Evolutionary conservation across 345 rosid species (phyloP).

Genomic region (Populus pruinosa): DNA sequence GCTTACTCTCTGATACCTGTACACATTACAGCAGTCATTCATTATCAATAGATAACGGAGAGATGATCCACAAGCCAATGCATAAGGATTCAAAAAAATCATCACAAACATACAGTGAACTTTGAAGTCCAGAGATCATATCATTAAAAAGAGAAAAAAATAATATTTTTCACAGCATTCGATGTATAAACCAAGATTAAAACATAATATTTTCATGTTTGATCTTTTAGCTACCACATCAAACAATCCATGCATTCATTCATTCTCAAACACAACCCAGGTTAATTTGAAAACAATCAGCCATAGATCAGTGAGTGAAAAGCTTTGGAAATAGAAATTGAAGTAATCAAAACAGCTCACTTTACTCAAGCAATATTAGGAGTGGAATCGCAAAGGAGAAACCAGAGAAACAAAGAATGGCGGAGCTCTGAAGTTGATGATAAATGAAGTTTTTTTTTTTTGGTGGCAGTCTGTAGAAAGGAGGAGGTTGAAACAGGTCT

Average conservation of each 20-base stretch:
- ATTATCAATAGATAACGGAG: background rate
- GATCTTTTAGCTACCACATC: background rate
- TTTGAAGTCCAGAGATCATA: background rate
- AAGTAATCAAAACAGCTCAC: background rate
- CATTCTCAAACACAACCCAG: background rate
- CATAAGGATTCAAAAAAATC: background rate
- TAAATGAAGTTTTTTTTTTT: background rate
- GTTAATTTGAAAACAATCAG: background rate
- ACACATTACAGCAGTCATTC: background rate
- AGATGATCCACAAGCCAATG: background rate
- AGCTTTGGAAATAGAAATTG: background rate
- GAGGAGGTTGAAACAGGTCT: background rate
- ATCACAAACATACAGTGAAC: background rate
- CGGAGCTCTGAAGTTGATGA: background rate
- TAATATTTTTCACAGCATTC: background rate
- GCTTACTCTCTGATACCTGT: conserved; percentile 64
- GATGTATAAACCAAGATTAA: background rate
- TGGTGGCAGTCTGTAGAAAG: background rate
- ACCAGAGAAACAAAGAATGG: background rate
- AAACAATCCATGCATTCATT: background rate
- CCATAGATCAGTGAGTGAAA: background rate
- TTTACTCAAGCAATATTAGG: background rate
- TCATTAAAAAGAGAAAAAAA: background rate
- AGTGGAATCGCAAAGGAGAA: background rate
- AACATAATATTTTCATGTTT: background rate